A percentile compares a stretch with the other conserved stretches of the same genome.
These are phyloP conservation scores for Pythium guiyangense DNA, from an alignment of 352 stramenopile genomes.

Conservation along the genomic window DNA sequence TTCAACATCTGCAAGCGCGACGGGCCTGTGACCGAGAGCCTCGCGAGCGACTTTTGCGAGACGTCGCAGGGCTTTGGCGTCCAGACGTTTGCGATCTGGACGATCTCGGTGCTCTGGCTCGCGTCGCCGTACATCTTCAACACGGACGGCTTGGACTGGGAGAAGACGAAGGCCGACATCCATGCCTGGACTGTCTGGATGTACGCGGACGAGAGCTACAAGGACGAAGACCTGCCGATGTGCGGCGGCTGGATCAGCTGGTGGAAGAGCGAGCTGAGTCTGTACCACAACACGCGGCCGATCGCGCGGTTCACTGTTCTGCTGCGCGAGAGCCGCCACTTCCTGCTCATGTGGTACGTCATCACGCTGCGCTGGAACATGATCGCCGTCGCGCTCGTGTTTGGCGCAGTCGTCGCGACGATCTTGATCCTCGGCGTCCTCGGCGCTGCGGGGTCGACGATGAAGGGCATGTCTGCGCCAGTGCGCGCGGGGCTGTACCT, in stretches of 20 bases:
- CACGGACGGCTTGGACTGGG: conserved; percentile 79
- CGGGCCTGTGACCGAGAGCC: conserved; percentile 28
- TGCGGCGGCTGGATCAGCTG: conserved; percentile 71
- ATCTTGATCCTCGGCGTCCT: conserved; percentile 56
- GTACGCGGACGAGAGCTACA: conserved; percentile 63
- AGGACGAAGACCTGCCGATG: conserved; percentile 64
- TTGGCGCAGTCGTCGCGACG: conserved; percentile 46
- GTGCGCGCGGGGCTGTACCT: conserved; percentile 55
- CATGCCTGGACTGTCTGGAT: conserved; percentile 75
- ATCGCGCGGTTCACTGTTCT: conserved; percentile 76
- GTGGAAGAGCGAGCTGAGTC: conserved; percentile 74
- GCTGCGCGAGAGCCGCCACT: conserved; percentile 73
- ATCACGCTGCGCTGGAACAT: conserved; percentile 65
- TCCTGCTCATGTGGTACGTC: conserved; percentile 84
- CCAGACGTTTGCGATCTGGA: conserved; percentile 80
- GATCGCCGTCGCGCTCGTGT: conserved; percentile 44
- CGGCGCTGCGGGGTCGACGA: conserved; percentile 20
- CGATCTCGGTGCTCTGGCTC: conserved; percentile 69
- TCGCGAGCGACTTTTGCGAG: conserved; percentile 57
- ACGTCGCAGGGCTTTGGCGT: conserved; percentile 75
- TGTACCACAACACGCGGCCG: conserved; percentile 66
- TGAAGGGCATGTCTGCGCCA: conserved; percentile 30
- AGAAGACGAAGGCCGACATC: conserved; percentile 82
- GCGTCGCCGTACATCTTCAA: conserved; percentile 83
- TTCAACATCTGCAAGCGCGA: conserved; percentile 62